Evolutionary conservation across 306 rosid genomes (phyloP).

Genomic region (Sphenostylis stenocarpa): DNA sequence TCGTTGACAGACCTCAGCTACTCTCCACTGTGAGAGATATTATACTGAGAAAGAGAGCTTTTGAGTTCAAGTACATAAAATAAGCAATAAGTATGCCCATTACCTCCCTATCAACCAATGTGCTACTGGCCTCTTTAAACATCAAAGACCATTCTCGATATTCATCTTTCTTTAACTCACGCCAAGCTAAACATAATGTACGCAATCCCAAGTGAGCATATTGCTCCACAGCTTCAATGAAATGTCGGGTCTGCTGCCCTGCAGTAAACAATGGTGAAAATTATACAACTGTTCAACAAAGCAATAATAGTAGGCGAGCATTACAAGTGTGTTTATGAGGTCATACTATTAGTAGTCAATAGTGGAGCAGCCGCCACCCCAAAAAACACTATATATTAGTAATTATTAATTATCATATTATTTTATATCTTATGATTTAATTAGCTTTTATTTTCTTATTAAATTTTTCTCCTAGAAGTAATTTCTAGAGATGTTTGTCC

Average conservation of each 20-base stretch:
- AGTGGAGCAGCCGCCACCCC: too few relatives aligned
- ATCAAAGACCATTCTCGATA: constrained; percentile 85
- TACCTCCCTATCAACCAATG: constrained; percentile 98
- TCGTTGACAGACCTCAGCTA: constrained; percentile 94
- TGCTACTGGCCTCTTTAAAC: constrained; percentile 94
- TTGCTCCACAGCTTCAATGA: constrained; percentile 92
- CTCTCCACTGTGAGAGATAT: constrained; percentile 81
- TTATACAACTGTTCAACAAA: background rate
- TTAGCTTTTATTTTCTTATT: too few relatives aligned
- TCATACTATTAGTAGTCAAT: too few relatives aligned
- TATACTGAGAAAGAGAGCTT: constrained; percentile 27
- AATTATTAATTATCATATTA: too few relatives aligned
- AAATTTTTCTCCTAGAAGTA: too few relatives aligned
- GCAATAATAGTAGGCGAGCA: background rate
- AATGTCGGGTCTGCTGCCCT: constrained; percentile 92
- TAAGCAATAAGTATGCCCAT: constrained; percentile 33
- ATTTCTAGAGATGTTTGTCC: too few relatives aligned
- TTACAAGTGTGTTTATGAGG: too few relatives aligned
- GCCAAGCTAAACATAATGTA: constrained; percentile 91
- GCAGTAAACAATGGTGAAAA: constrained; percentile 34
- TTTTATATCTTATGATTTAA: too few relatives aligned
- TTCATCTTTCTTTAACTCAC: constrained; percentile 82
- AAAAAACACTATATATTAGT: too few relatives aligned
- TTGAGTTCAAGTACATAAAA: constrained; percentile 1
- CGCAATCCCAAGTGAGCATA: constrained; percentile 93